Evolutionary conservation across 441 rosid genomes (phyloP), one percentile per base, ranked within the genome.

Genomic region (Croton setiger): DNA sequence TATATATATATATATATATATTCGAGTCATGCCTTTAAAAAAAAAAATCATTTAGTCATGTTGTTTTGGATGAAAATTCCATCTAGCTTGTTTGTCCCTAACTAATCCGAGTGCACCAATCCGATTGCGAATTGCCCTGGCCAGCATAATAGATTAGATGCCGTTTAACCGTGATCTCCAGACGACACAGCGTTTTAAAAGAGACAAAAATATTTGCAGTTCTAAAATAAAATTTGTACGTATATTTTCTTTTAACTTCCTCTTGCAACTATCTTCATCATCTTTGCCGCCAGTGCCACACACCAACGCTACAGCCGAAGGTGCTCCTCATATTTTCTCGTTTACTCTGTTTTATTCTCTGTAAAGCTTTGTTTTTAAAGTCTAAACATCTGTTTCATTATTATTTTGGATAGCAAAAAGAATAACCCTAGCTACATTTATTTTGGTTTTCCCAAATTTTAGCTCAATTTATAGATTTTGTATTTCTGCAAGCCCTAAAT

Each of bases 281-380:
- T 13, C 57, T 20, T 39, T 53, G 57, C 18, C 39, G 66, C 66
- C 66, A 63, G 53, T 13, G 39, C 66, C 35, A 63, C 31, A 10
- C 31, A 3, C 39, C 54, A 13, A 11, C 66, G 39, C 53, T 1
- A 4, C 39, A 5, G 43, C 43, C 43, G 9, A 39, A 7, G 36
- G 53, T 63, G 44, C 49, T 60, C 11, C 20, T 58, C 35, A 10
- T n/a, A 8, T 7, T 58, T 43, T 57, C 18, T 58, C 48, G 41
- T 31, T 4, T 17, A n/a, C 48, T 39, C 48, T 39, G 9, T 39
- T 5, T 36, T 4, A 1, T 15, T 39, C n/a, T n/a, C 9, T 39
- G 1, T 35, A 4, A 35, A 58, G 43, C 43, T 58, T 35, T 15
- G 44, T 35, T 39, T 33, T 58, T 3, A 13, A 15, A 10, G 14